These are phyloP conservation scores for Coriaria nepalensis DNA, from an alignment of 306 rosid genomes.

Conservation along the genomic window DNA sequence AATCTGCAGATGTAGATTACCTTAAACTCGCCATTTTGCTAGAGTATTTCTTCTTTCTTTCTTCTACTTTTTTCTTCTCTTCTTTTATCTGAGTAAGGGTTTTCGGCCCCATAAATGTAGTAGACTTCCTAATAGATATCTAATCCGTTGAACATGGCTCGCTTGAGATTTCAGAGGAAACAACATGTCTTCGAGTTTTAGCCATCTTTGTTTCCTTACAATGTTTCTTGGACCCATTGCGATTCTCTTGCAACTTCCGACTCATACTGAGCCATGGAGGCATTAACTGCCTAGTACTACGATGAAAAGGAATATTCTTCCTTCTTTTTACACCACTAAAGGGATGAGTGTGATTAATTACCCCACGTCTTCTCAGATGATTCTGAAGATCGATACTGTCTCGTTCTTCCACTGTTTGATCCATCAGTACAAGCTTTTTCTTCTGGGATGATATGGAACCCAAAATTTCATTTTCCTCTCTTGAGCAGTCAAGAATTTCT, in stretches of 20 bases:
- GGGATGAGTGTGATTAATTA: slow-evolving; percentile 18
- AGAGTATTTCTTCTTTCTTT: not conserved
- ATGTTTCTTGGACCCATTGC: slow-evolving; percentile 30
- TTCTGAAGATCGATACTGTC: slow-evolving; percentile 40
- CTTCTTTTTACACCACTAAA: slow-evolving; percentile 30
- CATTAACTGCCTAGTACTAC: too few species aligned
- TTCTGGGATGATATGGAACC: slow-evolving; percentile 40
- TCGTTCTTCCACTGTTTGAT: slow-evolving; percentile 24
- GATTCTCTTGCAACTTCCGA: too few species aligned
- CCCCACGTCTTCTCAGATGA: slow-evolving; percentile 46
- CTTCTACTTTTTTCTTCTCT: slow-evolving; percentile 10
- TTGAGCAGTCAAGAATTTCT: slow-evolving; percentile 18
- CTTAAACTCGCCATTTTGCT: not conserved
- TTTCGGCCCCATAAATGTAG: slow-evolving; percentile 41
- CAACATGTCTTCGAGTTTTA: slow-evolving; percentile 22
- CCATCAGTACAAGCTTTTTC: slow-evolving; percentile 31
- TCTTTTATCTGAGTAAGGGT: slow-evolving; percentile 11
- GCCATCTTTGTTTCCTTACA: slow-evolving; percentile 22
- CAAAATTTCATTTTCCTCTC: slow-evolving; percentile 20
- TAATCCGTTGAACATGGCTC: slow-evolving; percentile 22
- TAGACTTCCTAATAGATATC: slow-evolving; percentile 16
- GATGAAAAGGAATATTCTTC: slow-evolving; percentile 25
- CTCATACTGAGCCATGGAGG: too few species aligned
- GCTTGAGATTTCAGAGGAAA: slow-evolving; percentile 28
- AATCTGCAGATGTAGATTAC: slow-evolving; percentile 1